These are phyloP conservation scores for Monilinia fructigena DNA, from an alignment of 2,329 filamentous ascomycete species.

Conservation along the genomic window DNA sequence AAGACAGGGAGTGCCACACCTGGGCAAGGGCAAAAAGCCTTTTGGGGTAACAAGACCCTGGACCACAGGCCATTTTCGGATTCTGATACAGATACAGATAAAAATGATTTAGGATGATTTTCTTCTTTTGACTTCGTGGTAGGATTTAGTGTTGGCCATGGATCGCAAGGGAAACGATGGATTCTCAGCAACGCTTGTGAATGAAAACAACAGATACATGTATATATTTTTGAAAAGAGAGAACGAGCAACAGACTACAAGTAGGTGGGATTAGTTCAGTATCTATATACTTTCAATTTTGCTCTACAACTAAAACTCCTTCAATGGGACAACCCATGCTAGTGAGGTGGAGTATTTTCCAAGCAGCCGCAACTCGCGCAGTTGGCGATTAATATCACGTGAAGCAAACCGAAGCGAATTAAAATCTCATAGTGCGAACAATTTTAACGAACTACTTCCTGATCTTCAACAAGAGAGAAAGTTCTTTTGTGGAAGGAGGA, in stretches of 20 bases:
- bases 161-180: not conserved
- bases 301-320: conserved; percentile 7
- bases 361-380: conserved; percentile 16
- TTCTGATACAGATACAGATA: not conserved
- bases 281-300: conserved; percentile 14
- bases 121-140: not conserved
- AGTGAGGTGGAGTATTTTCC: conserved; percentile 15
- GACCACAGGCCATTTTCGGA: not conserved
- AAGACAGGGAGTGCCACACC: conserved; percentile 3
- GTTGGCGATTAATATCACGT: conserved; percentile 13
- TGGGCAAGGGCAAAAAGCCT: not conserved
- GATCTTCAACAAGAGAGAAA: conserved; percentile 1
- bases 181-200: conserved; percentile 1
- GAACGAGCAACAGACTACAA: not conserved
- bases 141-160: not conserved
- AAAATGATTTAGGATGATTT: too few species aligned
- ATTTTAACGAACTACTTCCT: not conserved
- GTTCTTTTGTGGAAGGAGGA: not conserved
- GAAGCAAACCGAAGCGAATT: conserved; percentile 2
- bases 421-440: not conserved
- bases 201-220: not conserved
- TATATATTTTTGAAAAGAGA: not conserved
- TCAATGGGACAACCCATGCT: conserved; percentile 11
- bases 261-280: not conserved
- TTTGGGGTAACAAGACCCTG: not conserved